A percentile compares a stretch with the other conserved stretches of the same genome.
phyloP scores from a whole-genome alignment of 2,329 filamentous ascomycete genomes.

The Microcera coccophila region DNA sequence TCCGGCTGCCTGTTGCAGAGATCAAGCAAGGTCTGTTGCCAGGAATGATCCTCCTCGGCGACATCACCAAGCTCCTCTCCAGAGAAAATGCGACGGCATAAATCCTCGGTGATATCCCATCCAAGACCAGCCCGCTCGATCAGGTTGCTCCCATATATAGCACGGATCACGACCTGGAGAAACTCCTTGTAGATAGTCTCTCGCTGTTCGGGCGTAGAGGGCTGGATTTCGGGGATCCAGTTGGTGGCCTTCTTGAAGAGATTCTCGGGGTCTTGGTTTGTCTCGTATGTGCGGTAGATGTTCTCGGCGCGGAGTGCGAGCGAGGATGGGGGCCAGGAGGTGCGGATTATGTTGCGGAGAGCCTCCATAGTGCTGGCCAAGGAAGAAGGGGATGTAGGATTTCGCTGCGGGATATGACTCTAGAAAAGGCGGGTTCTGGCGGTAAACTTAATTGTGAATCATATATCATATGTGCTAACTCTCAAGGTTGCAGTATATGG shows the following conservation, averaged over 20 bases:
- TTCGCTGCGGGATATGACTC: too few species aligned
- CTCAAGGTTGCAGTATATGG: too few species aligned
- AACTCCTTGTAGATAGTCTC: slow-evolving; percentile 8
- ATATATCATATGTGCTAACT: too few species aligned
- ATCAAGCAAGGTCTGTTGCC: slow-evolving; percentile 3
- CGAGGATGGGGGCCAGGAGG: too few species aligned
- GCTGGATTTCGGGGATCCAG: neutral
- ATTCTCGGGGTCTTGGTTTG: slow-evolving; percentile 5
- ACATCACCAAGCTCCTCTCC: slow-evolving; percentile 7
- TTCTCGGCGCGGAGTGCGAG: slow-evolving; percentile 4
- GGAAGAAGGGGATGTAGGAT: too few species aligned
- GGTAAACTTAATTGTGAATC: too few species aligned
- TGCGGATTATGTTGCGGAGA: too few species aligned
- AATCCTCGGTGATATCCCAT: slow-evolving; percentile 11
- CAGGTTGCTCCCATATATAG: slow-evolving; percentile 26
- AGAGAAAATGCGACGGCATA: slow-evolving; percentile 14
- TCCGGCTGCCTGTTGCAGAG: slow-evolving; percentile 1
- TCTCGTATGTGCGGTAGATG: slow-evolving; percentile 8
- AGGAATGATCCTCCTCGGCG: slow-evolving; percentile 3
- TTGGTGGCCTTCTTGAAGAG: slow-evolving; percentile 12
- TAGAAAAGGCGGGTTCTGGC: too few species aligned
- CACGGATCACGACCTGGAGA: slow-evolving; percentile 14
- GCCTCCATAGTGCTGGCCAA: too few species aligned
- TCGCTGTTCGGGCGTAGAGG: slow-evolving; percentile 1
- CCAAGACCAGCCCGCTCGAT: slow-evolving; percentile 21